Evolutionary conservation across 1,284 basidiomycete species (phyloP), one percentile per base, ranked within the genome.

Genomic region (Peniophora sp.): DNA sequence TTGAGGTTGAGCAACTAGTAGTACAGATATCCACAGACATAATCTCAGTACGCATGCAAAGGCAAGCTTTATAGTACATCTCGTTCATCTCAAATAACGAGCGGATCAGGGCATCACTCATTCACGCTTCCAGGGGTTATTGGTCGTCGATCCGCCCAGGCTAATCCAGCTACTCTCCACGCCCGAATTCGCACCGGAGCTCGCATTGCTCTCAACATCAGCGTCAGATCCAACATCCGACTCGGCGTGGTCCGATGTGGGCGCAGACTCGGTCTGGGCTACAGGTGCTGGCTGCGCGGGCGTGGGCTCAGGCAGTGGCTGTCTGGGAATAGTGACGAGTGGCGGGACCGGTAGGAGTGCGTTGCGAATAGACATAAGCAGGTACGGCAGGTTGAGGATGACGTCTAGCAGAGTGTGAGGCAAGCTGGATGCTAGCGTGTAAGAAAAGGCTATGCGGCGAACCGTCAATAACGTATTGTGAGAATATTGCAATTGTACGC

Each of bases 91-190:
- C 11, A 8, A 36, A 32, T 11, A 32, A 12, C 27, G 6, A 41
- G 8, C 39, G 15, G 6, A n/a, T n/a, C 6, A n/a, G 5, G 5
- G 39, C 39, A 41, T 41, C 39, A n/a, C 39, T n/a, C 39, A 8
- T 17, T 14, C 14, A 9, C 27, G 23, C 22, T 45, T 48, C 35
- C 39, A 49, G 49, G 55, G 32, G 50, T 45, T 51, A 15, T 48
- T 47, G 51, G 18, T 48, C 58, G 18, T 45, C 54, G 39, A 59
- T 55, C 58, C 15, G 37, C 37, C 37, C 18, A 88, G 65, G 60
- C 78, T 85, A 49, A 89, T 69, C 86, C 86, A 89, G 54, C 83
- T 86, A 55, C 75, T 74, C 8, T 70, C 69, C 43, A 73, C 70
- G 20, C 64, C 64, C 0, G 65, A 67, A 11, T 64, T 62, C 51